These are phyloP conservation scores for Arthrobotrys musiformis DNA, from an alignment of 2,329 filamentous ascomycete genomes.

Conservation along the genomic window DNA sequence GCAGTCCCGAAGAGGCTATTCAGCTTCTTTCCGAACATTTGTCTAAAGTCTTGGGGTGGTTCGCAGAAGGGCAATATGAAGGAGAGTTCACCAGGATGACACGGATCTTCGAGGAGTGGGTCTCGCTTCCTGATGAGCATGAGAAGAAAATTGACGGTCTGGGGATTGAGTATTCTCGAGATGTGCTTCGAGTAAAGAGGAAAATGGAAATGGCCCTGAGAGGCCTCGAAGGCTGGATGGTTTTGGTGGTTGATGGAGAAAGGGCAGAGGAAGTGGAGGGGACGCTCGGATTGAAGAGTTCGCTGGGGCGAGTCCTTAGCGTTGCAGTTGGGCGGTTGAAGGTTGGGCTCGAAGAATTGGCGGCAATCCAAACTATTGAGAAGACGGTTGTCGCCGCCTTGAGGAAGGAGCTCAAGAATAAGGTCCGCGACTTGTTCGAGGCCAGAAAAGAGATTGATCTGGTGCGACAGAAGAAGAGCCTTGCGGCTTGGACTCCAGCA, in stretches of 20 bases:
- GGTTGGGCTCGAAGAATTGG: constrained; percentile 38
- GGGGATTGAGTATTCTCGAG: constrained; percentile 27
- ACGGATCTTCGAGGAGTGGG: constrained; percentile 43
- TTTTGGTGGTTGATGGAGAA: constrained; percentile 26
- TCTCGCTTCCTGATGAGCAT: constrained; percentile 36
- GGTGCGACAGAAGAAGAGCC: constrained; percentile 33
- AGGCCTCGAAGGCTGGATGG: constrained; percentile 45
- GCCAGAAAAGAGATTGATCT: constrained; percentile 25
- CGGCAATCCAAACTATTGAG: constrained; percentile 37
- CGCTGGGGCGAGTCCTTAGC: constrained; percentile 27
- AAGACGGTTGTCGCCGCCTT: constrained; percentile 25
- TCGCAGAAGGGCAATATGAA: constrained; percentile 42
- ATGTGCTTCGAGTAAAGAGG: constrained; percentile 34
- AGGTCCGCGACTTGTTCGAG: constrained; percentile 37
- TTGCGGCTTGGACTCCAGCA: constrained; percentile 44
- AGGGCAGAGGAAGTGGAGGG: constrained; percentile 5
- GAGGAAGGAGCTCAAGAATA: constrained; percentile 41
- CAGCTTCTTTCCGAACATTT: constrained; percentile 50
- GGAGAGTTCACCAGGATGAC: constrained; percentile 51
- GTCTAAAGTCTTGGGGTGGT: constrained; percentile 48
- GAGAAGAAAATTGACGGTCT: constrained; percentile 43
- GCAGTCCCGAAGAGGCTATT: constrained; percentile 48
- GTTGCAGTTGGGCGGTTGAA: constrained; percentile 33
- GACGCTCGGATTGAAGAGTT: constrained; percentile 16
- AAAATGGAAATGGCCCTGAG: constrained; percentile 51